Base-by-base conservation (phyloP, 1,284 basidiomycete genomes). In the Xanthoconium separans region DNA sequence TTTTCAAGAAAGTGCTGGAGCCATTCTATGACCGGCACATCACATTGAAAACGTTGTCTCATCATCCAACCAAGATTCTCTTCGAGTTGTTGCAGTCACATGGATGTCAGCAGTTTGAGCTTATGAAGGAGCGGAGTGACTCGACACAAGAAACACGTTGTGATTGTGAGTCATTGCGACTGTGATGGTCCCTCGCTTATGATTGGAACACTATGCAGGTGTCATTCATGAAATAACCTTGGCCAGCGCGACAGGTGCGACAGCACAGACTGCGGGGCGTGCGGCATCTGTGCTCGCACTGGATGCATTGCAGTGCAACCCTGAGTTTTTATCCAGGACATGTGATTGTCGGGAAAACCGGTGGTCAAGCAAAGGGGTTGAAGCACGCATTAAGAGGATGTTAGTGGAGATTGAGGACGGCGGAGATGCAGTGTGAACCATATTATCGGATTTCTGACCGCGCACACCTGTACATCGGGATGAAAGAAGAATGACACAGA, bases 11-110 rank as follows among this genome's bases (percentile, higher is more conserved):
- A 50, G 71, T 86, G 42, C 70, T 91, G 50, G 77, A 79, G 64
- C 89, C 90, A 9, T 92, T 92, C 68, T 89, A 85, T 64, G 82
- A 89, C 65, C 76, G 77, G 59, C 81, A 89, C 60, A 79, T 92
- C 64, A 82, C 82, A 36, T 73, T 89, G 50, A 79, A 83, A 60
- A 88, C 83, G 34, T 74, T 91, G 27, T 81, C 85, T 9, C 79
- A 84, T 58, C 89, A 91, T 68, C 87, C 89, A 2, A 89, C 84
- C 33, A 85, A 85, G 62, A 75, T 80, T 49, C 74, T 91, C n/a
- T 83, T 84, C 55, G 88, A 91, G 63, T 64, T 85, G 29, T 74
- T 89, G 44, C 85, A 89, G 61, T 77, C 78, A n/a, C 76, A 83
- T 55, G 83, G 84, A 37, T 90, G 89, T 64, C 82, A 83, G 47